phyloP scores from a whole-genome alignment of 768 basidiomycete species.

The Trametes villosa region DNA sequence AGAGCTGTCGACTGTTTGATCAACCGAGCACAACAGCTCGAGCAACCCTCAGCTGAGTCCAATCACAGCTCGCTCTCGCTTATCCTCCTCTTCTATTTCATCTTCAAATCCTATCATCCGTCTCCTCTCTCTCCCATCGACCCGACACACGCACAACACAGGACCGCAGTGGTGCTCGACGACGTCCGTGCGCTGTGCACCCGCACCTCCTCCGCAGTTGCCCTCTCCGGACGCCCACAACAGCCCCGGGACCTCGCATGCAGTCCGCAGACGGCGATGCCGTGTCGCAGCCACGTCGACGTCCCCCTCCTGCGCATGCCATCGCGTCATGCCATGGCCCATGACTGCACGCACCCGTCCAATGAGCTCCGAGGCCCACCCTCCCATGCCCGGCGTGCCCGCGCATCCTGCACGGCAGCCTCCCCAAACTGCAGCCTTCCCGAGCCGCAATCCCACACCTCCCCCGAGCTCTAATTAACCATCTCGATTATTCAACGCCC shows the following conservation, averaged over 20 bases:
- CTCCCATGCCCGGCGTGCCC: not conserved
- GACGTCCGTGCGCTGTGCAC: too few relatives aligned
- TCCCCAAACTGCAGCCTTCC: too few relatives aligned
- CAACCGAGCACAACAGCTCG: conserved; percentile 4
- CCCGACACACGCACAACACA: too few relatives aligned
- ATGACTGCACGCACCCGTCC: too few relatives aligned
- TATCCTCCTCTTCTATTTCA: not conserved
- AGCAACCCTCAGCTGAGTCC: not conserved
- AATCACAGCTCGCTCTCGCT: not conserved
- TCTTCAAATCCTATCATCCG: not conserved
- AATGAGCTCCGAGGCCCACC: too few relatives aligned
- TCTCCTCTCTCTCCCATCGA: not conserved
- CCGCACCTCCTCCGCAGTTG: not conserved
- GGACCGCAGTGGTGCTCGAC: too few relatives aligned
- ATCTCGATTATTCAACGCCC: not conserved
- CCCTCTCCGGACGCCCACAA: not conserved
- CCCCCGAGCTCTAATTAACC: not conserved
- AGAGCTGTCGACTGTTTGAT: not conserved
- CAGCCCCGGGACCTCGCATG: too few relatives aligned
- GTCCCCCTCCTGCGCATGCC: too few relatives aligned
- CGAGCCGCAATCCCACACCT: not conserved
- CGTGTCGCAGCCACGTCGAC: not conserved
- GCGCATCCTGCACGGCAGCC: not conserved
- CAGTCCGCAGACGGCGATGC: too few relatives aligned
- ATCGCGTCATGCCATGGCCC: not conserved